Evolutionary conservation across 2,329 filamentous ascomycete genomes (phyloP), one percentile per base, ranked within the genome.

Genomic region (Aspergillus aculeatus): DNA sequence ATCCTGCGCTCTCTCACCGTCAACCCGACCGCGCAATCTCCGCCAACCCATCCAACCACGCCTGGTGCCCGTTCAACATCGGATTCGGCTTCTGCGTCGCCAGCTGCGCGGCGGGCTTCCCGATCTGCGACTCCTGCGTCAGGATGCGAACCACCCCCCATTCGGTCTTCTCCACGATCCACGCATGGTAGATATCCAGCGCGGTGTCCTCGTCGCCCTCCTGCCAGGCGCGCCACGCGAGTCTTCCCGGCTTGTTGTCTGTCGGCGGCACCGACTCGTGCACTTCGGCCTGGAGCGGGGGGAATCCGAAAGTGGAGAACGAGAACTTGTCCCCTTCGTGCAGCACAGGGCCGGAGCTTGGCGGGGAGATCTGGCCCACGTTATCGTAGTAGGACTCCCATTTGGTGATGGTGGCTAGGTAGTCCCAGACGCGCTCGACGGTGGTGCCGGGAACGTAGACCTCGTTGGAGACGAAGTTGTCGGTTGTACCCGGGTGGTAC

Each of bases 11-110:
- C 4, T 19, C n/a, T 14, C 38, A 12, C 14, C 14, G 7, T 19
- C 16, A 44, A 19, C 38, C 38, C 16, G 38, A 44, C 38, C 38
- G 14, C 38, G 38, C 16, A 92, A 47, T 21, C n/a, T n/a, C n/a
- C 21, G 31, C 56, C 26, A 58, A 29, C 0, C 56, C 56, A 19
- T 54, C 57, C 23, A 59, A 11, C 57, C 57, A 59, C n/a, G 31
- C 51, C 44, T 59, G 57, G 35, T 59, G 51, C 11, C 57, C 57
- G 11, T 55, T 38, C 29, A 59, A 35, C 51, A 59, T 59, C 23
- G 51, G 50, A 26, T 59, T 59, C 47, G 57, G 57, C 23, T 55
- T 55, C 26, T 53, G 26, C 7, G 5, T 29, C 16, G 57, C 51
- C 24, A 59, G 23, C 31, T 48, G 29, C 16, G 50, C 57, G 11